Evolutionary conservation across 1,284 basidiomycete genomes (phyloP).

Genomic region (Porphyrellus sp.): DNA sequence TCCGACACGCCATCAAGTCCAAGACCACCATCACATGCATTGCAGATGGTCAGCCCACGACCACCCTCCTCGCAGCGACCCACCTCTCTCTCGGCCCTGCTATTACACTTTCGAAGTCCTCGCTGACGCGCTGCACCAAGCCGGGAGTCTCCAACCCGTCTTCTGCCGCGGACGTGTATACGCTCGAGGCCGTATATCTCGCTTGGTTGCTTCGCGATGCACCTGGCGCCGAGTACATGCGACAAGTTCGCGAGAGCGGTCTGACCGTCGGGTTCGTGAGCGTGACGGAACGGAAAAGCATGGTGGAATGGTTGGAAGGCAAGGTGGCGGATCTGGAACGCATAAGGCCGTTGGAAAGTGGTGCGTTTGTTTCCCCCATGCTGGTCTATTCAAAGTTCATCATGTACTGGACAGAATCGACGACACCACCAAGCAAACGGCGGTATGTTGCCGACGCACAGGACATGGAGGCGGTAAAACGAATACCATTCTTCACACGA

Average conservation of each 20-base stretch:
- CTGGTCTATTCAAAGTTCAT: neutral
- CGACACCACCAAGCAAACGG: slow-evolving; percentile 67
- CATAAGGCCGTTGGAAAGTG: slow-evolving; percentile 49
- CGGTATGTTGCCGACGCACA: slow-evolving; percentile 75
- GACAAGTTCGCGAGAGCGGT: slow-evolving; percentile 72
- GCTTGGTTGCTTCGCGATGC: slow-evolving; percentile 75
- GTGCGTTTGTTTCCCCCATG: slow-evolving; percentile 39
- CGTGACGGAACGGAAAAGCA: slow-evolving; percentile 78
- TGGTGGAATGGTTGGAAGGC: slow-evolving; percentile 83
- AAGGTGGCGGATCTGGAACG: slow-evolving; percentile 53
- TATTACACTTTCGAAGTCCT: slow-evolving; percentile 60
- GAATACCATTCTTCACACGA: slow-evolving; percentile 59
- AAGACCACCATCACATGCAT: slow-evolving; percentile 51
- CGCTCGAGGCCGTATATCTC: slow-evolving; percentile 77
- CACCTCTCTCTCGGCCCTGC: slow-evolving; percentile 60
- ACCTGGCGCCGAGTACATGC: slow-evolving; percentile 81
- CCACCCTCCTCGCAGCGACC: slow-evolving; percentile 55
- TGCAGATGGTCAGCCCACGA: slow-evolving; percentile 43
- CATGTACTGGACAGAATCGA: slow-evolving; percentile 38
- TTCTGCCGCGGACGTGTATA: slow-evolving; percentile 63
- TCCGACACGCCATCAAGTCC: slow-evolving; percentile 57
- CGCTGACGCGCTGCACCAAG: slow-evolving; percentile 72
- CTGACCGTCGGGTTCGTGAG: slow-evolving; percentile 75
- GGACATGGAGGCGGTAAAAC: slow-evolving; percentile 83
- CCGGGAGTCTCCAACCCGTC: slow-evolving; percentile 41